These are phyloP conservation scores for Albugo laibachii DNA, from an alignment of 352 stramenopile species.

Conservation along the genomic window DNA sequence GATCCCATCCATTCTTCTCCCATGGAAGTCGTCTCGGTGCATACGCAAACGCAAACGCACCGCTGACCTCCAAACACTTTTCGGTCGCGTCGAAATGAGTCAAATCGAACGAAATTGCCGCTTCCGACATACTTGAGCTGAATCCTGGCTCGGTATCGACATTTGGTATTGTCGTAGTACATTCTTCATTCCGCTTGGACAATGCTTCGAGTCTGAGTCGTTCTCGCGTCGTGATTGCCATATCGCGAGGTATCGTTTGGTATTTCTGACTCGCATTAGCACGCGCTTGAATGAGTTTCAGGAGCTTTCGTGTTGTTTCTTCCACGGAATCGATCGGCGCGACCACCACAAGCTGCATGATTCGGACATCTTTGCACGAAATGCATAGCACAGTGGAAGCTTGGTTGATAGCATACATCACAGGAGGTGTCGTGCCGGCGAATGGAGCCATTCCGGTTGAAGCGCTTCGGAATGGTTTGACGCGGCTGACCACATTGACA, in stretches of 20 bases:
- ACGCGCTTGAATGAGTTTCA: constrained; percentile 15
- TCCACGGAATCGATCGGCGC: constrained; percentile 24
- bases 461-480: neutral
- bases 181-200: neutral
- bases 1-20: constrained; percentile 49
- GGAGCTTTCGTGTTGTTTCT: constrained; percentile 23
- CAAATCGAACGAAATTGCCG: neutral
- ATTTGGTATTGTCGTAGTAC: neutral
- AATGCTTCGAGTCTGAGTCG: constrained; percentile 2
- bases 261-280: constrained; percentile 40
- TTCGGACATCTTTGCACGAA: constrained; percentile 59
- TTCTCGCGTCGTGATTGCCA: neutral
- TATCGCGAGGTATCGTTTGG: constrained; percentile 8
- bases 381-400: constrained; percentile 15
- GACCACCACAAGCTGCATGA: constrained; percentile 48
- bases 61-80: constrained; percentile 22
- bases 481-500: constrained; percentile 13
- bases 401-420: too few species aligned
- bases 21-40: constrained; percentile 14
- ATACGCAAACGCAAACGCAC: constrained; percentile 53
- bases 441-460: constrained; percentile 29
- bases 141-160: neutral
- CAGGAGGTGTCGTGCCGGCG: too few species aligned
- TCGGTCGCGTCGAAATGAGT: neutral
- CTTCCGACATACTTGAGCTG: too few species aligned